Evolutionary conservation across 129 eudicot species (phyloP).

Genomic region (Tagetes patula): DNA sequence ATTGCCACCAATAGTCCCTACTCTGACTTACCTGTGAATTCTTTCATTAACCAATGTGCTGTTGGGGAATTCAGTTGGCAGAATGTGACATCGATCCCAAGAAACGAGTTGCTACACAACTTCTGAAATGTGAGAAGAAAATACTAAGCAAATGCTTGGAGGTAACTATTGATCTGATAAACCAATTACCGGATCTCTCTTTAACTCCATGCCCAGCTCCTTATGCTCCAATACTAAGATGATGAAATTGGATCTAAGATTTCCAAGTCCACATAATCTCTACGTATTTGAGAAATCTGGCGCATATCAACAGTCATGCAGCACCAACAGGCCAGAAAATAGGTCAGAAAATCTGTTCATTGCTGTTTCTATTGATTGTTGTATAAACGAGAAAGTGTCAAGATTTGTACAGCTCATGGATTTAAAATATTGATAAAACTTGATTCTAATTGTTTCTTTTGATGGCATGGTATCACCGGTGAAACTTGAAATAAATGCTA

Average conservation of each 20-base stretch:
- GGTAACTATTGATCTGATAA: slow-evolving; percentile 64
- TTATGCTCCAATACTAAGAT: slow-evolving; percentile 73
- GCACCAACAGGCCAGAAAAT: slow-evolving; percentile 18
- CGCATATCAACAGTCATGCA: slow-evolving; percentile 15
- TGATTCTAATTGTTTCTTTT: slow-evolving; percentile 2
- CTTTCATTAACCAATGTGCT: slow-evolving; percentile 17
- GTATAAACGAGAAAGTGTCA: slow-evolving; percentile 9
- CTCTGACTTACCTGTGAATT: neutral
- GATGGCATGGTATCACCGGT: neutral
- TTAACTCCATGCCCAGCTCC: slow-evolving; percentile 96
- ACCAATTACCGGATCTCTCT: slow-evolving; percentile 73
- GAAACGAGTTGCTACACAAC: slow-evolving; percentile 88
- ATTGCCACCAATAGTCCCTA: neutral
- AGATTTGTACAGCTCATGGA: slow-evolving; percentile 24
- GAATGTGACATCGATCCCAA: slow-evolving; percentile 74
- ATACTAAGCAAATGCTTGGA: slow-evolving; percentile 69
- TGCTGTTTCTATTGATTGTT: slow-evolving; percentile 21
- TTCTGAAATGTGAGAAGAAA: slow-evolving; percentile 80
- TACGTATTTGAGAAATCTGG: slow-evolving; percentile 8
- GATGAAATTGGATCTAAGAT: slow-evolving; percentile 37
- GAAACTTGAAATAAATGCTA: neutral
- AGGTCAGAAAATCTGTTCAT: slow-evolving; percentile 7
- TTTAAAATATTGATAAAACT: slow-evolving; percentile 2
- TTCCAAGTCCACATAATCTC: slow-evolving; percentile 16
- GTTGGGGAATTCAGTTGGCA: slow-evolving; percentile 54